These are phyloP conservation scores for Globisporangium orthogonon DNA, from an alignment of 352 stramenopile genomes.

Conservation along the genomic window DNA sequence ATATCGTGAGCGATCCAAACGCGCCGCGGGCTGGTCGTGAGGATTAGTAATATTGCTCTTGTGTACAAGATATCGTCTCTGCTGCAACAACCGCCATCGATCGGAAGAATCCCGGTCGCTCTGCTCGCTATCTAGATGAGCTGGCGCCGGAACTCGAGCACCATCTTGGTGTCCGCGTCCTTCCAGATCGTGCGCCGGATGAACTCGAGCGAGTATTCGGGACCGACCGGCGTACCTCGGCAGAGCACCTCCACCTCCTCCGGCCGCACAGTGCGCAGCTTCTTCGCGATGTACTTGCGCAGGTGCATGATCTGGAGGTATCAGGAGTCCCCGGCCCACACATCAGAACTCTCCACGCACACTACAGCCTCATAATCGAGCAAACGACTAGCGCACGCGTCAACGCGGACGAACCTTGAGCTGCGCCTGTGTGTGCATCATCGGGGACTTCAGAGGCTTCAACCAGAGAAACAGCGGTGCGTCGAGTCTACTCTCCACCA, in stretches of 20 bases:
- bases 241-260: constrained; percentile 62
- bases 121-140: neutral
- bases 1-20: too few species aligned
- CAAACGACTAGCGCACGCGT: too few species aligned
- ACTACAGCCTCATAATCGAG: neutral
- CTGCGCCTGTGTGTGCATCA: constrained; percentile 34
- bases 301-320: constrained; percentile 39
- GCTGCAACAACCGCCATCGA: too few species aligned
- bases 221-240: constrained; percentile 29
- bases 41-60: neutral
- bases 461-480: constrained; percentile 38
- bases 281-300: constrained; percentile 57
- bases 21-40: too few species aligned
- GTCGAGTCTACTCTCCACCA: constrained; percentile 13
- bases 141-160: constrained; percentile 50
- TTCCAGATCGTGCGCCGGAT: constrained; percentile 55
- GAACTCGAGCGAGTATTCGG: constrained; percentile 65
- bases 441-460: constrained; percentile 19
- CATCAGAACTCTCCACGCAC: neutral
- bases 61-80: neutral
- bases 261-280: constrained; percentile 22
- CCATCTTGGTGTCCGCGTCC: constrained; percentile 27
- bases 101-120: too few species aligned
- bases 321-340: neutral
- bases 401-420: constrained; percentile 26